Evolutionary conservation across 352 stramenopile species (phyloP).

Genomic region (Saprolegnia parasitica): DNA sequence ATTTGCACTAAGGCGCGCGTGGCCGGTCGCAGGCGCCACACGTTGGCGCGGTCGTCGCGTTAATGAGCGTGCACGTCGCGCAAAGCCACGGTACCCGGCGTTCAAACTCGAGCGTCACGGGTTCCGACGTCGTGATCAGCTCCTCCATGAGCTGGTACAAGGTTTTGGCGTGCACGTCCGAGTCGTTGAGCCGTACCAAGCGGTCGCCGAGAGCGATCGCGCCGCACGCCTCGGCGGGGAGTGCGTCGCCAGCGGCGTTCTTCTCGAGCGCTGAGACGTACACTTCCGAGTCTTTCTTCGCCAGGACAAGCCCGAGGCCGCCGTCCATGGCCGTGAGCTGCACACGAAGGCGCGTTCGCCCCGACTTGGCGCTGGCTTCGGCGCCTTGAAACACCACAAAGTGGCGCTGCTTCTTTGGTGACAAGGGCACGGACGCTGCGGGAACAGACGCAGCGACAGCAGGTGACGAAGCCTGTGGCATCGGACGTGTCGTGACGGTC

Average conservation of each 20-base stretch:
- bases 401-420: background rate
- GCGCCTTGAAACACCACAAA: slow-evolving; percentile 24
- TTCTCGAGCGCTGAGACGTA: slow-evolving; percentile 58
- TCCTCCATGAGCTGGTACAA: slow-evolving; percentile 61
- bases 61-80: slow-evolving; percentile 68
- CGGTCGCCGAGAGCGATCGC: slow-evolving; percentile 55
- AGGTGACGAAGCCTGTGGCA: background rate
- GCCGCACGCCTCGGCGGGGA: slow-evolving; percentile 63
- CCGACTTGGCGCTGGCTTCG: slow-evolving; percentile 35
- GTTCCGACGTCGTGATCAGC: slow-evolving; percentile 62
- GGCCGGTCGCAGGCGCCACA: slow-evolving; percentile 50
- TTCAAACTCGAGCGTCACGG: slow-evolving; percentile 60
- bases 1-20: background rate
- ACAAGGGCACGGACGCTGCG: background rate
- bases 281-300: slow-evolving; percentile 29
- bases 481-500: background rate
- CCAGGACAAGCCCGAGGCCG: slow-evolving; percentile 60
- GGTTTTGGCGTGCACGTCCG: slow-evolving; percentile 40
- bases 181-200: slow-evolving; percentile 57
- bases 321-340: slow-evolving; percentile 59
- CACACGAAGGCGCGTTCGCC: slow-evolving; percentile 40
- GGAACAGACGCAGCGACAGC: background rate
- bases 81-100: slow-evolving; percentile 60
- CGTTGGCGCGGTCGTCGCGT: slow-evolving; percentile 34
- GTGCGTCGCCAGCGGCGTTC: slow-evolving; percentile 45